Evolutionary conservation across 2,329 filamentous ascomycete genomes (phyloP), one percentile per base, ranked within the genome.

Genomic region (Gaeumannomyces tritici): DNA sequence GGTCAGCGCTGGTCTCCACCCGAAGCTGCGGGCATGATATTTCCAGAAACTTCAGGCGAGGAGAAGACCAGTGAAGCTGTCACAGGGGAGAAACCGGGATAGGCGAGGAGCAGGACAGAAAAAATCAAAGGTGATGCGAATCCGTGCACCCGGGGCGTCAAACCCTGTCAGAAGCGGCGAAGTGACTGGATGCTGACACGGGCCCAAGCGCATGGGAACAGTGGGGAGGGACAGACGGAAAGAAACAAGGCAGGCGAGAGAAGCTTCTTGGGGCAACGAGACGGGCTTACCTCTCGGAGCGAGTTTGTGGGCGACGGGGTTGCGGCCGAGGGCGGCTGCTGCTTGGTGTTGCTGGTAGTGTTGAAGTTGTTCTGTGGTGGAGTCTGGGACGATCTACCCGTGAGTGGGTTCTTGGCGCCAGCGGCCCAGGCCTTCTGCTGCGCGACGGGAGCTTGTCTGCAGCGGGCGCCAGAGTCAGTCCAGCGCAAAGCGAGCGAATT

Each of bases 401-500:
- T 70, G 61, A 71, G 69, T 62, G 69, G 70, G 64, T 70, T 72
- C 69, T 74, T 66, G 67, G 67, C 42, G 42, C 42, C 68, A 67
- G 71, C 67, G 15, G 69, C 66, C 73, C 70, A 67, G 64, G 69
- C 67, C 69, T 70, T 67, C 67, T 51, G 42, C 42, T 73, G 67
- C 57, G 65, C 61, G 61, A 69, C 65, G 47, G 70, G 66, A 70
- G 70, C 63, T 68, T 72, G 65, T 68, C 72, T 68, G 67, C 64
- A 63, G 51, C n/a, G 70, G 56, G 26, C 26, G 26, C 27, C 56
- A 21, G 56, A 57, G 60, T 61, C 60, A 61, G 60, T 55, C 54
- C 55, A 35, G 54, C 9, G 24, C 29, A 24, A 28, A 55, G 33
- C 54, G 51, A 54, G 42, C 42, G 42, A 51, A 51, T 51, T 51